Evolutionary conservation across 2,329 filamentous ascomycete species (phyloP), one percentile per base, ranked within the genome.

Genomic region (Lecanicillium sp.): DNA sequence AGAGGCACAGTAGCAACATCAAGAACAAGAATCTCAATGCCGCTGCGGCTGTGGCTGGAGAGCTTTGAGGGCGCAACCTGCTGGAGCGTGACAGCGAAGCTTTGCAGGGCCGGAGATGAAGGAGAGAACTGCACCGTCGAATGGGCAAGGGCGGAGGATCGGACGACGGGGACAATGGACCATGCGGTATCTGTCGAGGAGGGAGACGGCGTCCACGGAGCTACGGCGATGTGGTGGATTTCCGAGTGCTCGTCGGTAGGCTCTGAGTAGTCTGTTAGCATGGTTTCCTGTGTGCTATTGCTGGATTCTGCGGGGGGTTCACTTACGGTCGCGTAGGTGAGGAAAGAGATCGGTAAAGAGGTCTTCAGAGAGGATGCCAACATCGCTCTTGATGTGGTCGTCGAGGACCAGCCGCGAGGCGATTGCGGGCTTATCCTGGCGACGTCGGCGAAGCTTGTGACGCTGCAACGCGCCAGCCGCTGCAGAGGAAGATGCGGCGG

Each of bases 341-440:
- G 85, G 80, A 63, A 94, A 88, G 37, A 96, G 72, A 54, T 94
- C 84, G 33, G 73, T 69, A 52, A 89, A 87, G 37, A 98, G 71
- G 59, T 95, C 87, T 52, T 87, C 82, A 11, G 90, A 95, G 38
- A 96, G 63, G 47, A 92, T 75, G 46, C 88, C 92, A 45, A 89
- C 73, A 55, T 95, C 86, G 38, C 85, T 86, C 62, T 83, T 85
- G 51, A 94, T 71, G 58, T 84, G 82, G 55, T 88, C 84, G 60
- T 95, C 88, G 41, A 95, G 76, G 28, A 94, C 74, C 36, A 96
- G 70, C 42, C 84, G 80, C 41, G 87, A 89, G 42, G 85, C 74
- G 42, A 94, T 71, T 31, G 89, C 74, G 7, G 83, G 73, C 58
- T 85, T 88, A 58, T 92, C 78, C 48, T 77, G 69, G 39, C 75